phyloP scores from a whole-genome alignment of 352 stramenopile genomes.

The Pythium utonaiense region DNA sequence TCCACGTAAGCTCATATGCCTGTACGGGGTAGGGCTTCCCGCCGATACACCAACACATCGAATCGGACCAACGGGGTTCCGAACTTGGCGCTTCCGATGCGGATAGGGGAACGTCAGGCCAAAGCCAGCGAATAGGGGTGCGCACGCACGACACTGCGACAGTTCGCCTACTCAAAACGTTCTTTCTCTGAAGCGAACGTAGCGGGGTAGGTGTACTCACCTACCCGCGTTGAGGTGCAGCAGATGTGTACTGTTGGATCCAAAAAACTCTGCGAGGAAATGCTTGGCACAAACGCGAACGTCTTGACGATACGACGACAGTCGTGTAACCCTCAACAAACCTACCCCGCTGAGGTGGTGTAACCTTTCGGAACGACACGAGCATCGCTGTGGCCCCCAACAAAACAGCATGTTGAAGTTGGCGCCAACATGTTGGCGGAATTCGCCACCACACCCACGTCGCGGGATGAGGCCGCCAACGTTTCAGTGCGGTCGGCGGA shows the following conservation, averaged over 20 bases:
- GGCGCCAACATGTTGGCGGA: not conserved
- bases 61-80: not conserved
- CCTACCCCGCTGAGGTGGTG: not conserved
- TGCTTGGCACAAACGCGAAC: not conserved
- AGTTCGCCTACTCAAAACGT: not conserved
- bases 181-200: conserved; percentile 13
- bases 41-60: not conserved
- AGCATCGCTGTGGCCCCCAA: too few species aligned
- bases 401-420: conserved; percentile 27
- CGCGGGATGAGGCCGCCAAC: not conserved
- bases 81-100: not conserved
- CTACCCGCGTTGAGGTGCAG: not conserved
- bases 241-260: too few species aligned
- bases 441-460: not conserved
- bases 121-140: not conserved
- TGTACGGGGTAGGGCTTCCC: not conserved
- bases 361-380: too few species aligned
- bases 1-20: not conserved
- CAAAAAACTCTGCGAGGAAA: too few species aligned
- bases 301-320: conserved; percentile 13
- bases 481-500: conserved; percentile 4
- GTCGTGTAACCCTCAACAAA: not conserved
- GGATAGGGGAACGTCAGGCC: too few species aligned
- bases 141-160: conserved; percentile 21
- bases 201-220: not conserved